Base-by-base conservation (phyloP, 2,329 filamentous ascomycete species). In the Ambrosiella beaveri region DNA sequence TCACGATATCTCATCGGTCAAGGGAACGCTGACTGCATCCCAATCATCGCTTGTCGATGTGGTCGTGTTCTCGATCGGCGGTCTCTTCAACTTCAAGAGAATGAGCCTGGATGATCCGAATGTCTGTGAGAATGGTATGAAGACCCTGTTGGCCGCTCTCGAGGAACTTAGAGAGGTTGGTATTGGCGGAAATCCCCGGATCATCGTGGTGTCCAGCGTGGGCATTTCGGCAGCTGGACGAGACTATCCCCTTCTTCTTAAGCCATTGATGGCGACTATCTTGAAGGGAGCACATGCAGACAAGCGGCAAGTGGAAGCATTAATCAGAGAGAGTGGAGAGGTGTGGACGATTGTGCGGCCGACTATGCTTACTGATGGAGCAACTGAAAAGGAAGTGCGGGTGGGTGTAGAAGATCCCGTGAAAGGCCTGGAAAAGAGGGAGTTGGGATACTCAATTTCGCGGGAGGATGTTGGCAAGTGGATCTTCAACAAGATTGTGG, bases 11-110 rank as follows among this genome's bases (percentile, higher is more conserved):
- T 56, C 64, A 0, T 66, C 66, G 8, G 68, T 79, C 2, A 62
- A 67, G 3, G 63, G 64, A 11, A 69, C 69, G 47, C 65, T 79
- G 44, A 63, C 65, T 3, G 57, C 60, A 27, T 61, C 65, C 44
- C 63, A 67, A 2, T 60, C 61, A 5, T 44, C 62, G n/a, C 63
- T 74, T 0, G 74, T 75, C 5, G 73, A 77, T 62, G 65, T 66
- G 1, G 64, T 81, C 41, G 63, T 79, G 59, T 75, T 68, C 58
- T 72, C 72, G 59, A 71, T 81, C 62, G 78, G 78, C 59, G 62
- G 63, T 59, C 62, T 64, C 44, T 65, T 71, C 39, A 56, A 64
- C 55, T 51, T 70, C 52, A 61, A 63, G 45, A 71, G 65, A 40
- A 62, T 72, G 58, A 66, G 63, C 1, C 64, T 73, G 27, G 70